Percentiles rank a stretch among this genome's conserved stretches.
These are phyloP conservation scores for baker's yeast (Saccharomyces cerevisiae) DNA, from an alignment of 805 yeast genomes.

Conservation along the genomic window DNA sequence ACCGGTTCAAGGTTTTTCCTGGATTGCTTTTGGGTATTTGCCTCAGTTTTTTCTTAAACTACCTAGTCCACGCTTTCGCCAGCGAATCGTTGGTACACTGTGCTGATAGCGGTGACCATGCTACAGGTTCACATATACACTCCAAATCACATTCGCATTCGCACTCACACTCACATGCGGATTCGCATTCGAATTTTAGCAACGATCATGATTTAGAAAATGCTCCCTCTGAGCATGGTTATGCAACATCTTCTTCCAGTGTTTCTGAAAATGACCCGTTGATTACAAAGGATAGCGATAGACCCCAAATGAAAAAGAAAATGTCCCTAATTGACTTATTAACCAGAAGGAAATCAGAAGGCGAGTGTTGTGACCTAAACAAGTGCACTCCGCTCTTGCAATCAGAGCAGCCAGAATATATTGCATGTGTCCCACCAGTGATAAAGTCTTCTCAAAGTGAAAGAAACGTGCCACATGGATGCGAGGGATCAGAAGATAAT, in stretches of 20 bases:
- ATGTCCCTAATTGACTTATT: background rate
- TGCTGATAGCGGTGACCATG: conserved; percentile 41
- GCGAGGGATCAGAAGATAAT: background rate
- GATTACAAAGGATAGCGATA: background rate
- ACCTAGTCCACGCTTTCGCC: conserved; percentile 61
- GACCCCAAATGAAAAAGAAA: background rate
- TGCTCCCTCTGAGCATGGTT: background rate
- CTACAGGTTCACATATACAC: conserved; percentile 13
- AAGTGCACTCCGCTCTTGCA: conserved; percentile 4
- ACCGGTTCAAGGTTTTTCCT: conserved; percentile 39
- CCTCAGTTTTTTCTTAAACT: conserved; percentile 53
- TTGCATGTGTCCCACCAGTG: conserved; percentile 9
- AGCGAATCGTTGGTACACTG: conserved; percentile 83
- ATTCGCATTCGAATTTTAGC: conserved; percentile 4
- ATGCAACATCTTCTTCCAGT: background rate
- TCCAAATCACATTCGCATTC: conserved; percentile 12
- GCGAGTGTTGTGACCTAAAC: conserved; percentile 1
- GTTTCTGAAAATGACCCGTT: background rate
- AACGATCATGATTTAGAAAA: background rate
- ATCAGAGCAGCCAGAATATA: conserved; percentile 4
- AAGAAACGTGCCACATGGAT: background rate
- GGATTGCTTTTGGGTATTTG: conserved; percentile 47
- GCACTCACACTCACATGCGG: conserved; percentile 9
- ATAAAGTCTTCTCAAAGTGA: background rate
- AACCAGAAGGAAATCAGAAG: conserved; percentile 2